A percentile compares a stretch with the other conserved stretches of the same genome.
Evolutionary conservation across 1,139 yeast species (phyloP).

Genomic region (Yamadazyma membranifaciens): DNA sequence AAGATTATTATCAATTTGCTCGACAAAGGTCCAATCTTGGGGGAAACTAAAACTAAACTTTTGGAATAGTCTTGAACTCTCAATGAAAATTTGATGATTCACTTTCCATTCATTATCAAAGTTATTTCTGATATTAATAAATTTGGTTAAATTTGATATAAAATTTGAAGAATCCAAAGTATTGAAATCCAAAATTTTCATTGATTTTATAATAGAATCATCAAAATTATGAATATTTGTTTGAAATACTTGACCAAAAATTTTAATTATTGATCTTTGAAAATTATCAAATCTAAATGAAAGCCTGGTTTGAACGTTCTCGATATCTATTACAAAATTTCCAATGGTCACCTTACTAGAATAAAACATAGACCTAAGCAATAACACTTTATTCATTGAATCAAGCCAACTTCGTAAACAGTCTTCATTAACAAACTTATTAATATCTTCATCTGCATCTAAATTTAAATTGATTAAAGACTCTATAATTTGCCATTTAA

Average conservation of each 20-base stretch:
- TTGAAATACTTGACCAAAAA: constrained; percentile 29
- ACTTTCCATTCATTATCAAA: constrained; percentile 27
- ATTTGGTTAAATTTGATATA: constrained; percentile 9
- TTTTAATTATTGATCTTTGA: constrained; percentile 47
- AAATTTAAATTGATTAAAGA: constrained; percentile 53
- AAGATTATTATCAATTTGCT: constrained; percentile 59
- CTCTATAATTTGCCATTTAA: constrained; percentile 57
- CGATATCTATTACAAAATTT: constrained; percentile 40
- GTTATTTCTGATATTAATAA: constrained; percentile 13
- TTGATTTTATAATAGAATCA: constrained; percentile 1
- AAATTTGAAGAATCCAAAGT: constrained; percentile 14
- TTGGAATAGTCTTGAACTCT: constrained; percentile 46
- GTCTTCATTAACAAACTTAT: constrained; percentile 21
- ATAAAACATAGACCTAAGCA: constrained; percentile 51
- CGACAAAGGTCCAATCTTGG: constrained; percentile 57
- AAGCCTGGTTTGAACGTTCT: constrained; percentile 54
- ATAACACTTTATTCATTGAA: constrained; percentile 44
- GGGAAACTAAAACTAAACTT: constrained; percentile 38
- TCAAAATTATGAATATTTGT: constrained; percentile 12
- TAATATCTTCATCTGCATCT: constrained; percentile 20
- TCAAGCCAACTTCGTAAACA: constrained; percentile 49
- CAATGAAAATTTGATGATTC: constrained; percentile 22
- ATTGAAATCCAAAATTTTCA: constrained; percentile 10
- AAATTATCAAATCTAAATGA: constrained; percentile 57
- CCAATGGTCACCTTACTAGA: constrained; percentile 45